Conservation (phyloP, 805 yeast species). For the Priceomyces medius region DNA sequence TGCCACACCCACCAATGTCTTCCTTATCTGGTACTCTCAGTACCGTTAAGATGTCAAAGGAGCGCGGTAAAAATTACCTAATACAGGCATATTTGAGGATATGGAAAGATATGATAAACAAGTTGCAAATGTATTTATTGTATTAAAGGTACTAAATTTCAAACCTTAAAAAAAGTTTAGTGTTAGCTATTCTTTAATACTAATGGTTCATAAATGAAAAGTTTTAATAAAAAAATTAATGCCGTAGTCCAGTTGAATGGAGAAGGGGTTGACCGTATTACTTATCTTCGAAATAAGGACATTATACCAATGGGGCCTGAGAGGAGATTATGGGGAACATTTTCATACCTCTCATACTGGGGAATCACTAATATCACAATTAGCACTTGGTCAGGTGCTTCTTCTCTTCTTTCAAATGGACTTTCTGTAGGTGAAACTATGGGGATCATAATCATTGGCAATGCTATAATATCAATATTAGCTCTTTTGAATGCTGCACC, state of each 20-base stretch:
- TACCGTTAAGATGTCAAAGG: too few relatives aligned
- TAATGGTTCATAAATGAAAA: too few relatives aligned
- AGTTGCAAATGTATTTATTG: too few relatives aligned
- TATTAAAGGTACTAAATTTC: too few relatives aligned
- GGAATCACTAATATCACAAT: slow-evolving; percentile 35
- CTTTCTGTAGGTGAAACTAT: slow-evolving; percentile 20
- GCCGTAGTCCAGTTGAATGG: background rate
- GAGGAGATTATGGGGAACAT: slow-evolving; percentile 47
- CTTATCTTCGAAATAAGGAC: slow-evolving; percentile 34
- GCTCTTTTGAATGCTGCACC: slow-evolving; percentile 27
- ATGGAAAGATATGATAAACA: too few relatives aligned
- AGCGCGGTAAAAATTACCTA: too few relatives aligned
- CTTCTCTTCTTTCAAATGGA: slow-evolving; percentile 8
- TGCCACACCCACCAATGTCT: too few relatives aligned
- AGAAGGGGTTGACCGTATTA: slow-evolving; percentile 12
- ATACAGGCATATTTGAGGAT: too few relatives aligned
- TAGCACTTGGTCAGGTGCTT: slow-evolving; percentile 8
- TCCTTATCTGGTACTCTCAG: too few relatives aligned
- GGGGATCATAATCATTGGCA: slow-evolving; percentile 23
- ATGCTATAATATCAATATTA: slow-evolving; percentile 9
- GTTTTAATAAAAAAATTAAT: too few relatives aligned
- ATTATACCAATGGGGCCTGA: slow-evolving; percentile 44
- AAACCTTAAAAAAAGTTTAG: too few relatives aligned
- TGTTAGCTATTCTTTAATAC: too few relatives aligned
- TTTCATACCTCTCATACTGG: slow-evolving; percentile 45